Evolutionary conservation across 306 rosid genomes (phyloP).

Genomic region (Nissolia schottii): DNA sequence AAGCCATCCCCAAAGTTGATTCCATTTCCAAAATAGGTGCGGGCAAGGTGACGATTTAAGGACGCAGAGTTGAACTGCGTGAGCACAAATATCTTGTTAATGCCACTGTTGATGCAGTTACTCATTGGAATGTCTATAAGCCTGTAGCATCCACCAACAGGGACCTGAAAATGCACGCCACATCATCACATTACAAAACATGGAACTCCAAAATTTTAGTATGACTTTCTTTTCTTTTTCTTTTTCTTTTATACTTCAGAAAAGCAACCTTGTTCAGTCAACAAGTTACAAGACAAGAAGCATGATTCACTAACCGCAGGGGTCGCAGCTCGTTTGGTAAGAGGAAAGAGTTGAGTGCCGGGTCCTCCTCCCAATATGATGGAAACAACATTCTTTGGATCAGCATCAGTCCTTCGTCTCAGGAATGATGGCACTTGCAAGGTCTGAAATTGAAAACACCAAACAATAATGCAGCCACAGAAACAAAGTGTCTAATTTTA

Average conservation of each 20-base stretch:
- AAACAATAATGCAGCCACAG: background rate
- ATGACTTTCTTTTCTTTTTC: background rate
- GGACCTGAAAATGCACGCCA: slow-evolving; percentile 54
- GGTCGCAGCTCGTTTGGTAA: slow-evolving; percentile 68
- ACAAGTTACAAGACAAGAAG: background rate
- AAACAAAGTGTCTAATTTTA: background rate
- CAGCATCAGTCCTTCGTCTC: slow-evolving; percentile 51
- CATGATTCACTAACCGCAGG: slow-evolving; percentile 67
- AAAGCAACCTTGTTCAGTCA: background rate
- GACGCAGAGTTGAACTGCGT: slow-evolving; percentile 95
- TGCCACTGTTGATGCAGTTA: slow-evolving; percentile 89
- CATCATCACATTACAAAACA: background rate
- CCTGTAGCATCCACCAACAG: slow-evolving; percentile 93
- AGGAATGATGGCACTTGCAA: slow-evolving; percentile 47
- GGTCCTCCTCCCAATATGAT: slow-evolving; percentile 87
- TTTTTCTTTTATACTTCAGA: background rate
- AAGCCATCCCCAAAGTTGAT: slow-evolving; percentile 89
- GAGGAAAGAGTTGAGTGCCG: slow-evolving; percentile 85
- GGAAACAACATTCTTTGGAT: slow-evolving; percentile 75
- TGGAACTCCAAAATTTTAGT: background rate
- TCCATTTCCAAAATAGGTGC: slow-evolving; percentile 82
- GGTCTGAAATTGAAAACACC: slow-evolving; percentile 39
- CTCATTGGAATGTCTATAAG: slow-evolving; percentile 97
- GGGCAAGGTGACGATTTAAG: slow-evolving; percentile 86
- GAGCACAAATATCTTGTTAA: slow-evolving; percentile 74